Conservation (phyloP, 164 flowering plant genomes). For the Echeveria elegans region DNA sequence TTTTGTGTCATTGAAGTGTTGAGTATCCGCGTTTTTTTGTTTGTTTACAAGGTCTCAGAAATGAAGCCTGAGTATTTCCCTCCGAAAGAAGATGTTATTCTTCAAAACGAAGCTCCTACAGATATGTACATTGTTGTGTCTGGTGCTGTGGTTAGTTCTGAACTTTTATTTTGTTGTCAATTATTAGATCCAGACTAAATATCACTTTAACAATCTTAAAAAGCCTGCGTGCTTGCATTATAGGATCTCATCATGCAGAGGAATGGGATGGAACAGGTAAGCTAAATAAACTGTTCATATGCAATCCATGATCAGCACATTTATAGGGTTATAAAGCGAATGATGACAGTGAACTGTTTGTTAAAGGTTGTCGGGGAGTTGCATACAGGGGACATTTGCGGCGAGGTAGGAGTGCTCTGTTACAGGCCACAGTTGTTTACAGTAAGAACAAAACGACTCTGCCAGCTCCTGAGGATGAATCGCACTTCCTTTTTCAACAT, state of each 20-base stretch:
- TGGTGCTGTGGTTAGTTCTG: conserved; percentile 40
- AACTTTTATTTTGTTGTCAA: background rate
- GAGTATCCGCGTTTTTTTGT: background rate
- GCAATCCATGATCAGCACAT: background rate
- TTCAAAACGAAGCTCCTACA: conserved; percentile 66
- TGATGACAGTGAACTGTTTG: background rate
- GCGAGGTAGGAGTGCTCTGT: conserved; percentile 44
- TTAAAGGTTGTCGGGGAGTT: conserved; percentile 39
- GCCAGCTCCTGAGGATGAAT: conserved; percentile 42
- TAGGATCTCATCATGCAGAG: conserved; percentile 38
- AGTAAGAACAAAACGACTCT: conserved; percentile 36
- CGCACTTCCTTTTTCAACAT: conserved; percentile 34
- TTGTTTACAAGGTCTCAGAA: conserved; percentile 38
- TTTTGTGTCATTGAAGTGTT: background rate
- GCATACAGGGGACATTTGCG: conserved; percentile 32
- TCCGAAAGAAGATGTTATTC: conserved; percentile 51
- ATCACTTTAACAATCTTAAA: background rate
- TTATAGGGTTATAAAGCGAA: background rate
- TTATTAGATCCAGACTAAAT: background rate
- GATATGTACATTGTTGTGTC: conserved; percentile 47
- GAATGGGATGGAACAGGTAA: conserved; percentile 37
- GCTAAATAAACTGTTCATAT: background rate
- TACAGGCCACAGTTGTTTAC: conserved; percentile 45
- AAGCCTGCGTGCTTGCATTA: background rate
- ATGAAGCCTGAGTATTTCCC: conserved; percentile 62